A percentile compares a stretch with the other conserved stretches of the same genome.
Conservation (phyloP, 257 asterid species). For the Misopates orontium region DNA sequence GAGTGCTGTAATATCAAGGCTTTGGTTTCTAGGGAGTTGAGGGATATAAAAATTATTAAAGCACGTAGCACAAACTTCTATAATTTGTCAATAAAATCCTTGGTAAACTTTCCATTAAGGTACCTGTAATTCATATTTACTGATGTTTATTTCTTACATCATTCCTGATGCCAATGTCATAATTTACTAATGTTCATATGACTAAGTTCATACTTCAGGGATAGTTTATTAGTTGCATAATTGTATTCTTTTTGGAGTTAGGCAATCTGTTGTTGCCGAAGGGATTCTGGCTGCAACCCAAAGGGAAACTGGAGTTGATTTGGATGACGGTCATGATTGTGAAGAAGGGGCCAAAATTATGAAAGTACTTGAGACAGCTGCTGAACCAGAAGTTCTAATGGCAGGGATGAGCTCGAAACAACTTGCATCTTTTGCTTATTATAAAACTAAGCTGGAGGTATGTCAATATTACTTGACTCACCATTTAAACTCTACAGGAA, state of each 20-base stretch:
- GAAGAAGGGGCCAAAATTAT: constrained; percentile 94
- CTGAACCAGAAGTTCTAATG: constrained; percentile 96
- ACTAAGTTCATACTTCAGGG: neutral
- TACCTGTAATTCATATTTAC: neutral
- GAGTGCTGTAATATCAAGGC: constrained; percentile 13
- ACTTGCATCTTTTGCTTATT: constrained; percentile 70
- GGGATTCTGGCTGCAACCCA: constrained; percentile 72
- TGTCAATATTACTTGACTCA: constrained; percentile 24
- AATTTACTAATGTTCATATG: constrained; percentile 10
- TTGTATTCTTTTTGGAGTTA: constrained; percentile 30
- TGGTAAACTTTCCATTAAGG: neutral
- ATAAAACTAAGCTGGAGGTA: constrained; percentile 87
- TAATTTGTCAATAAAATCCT: neutral
- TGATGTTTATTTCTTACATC: neutral
- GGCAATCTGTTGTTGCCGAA: constrained; percentile 76
- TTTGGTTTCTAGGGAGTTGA: neutral
- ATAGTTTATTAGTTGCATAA: constrained; percentile 5
- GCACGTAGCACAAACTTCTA: neutral
- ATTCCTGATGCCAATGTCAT: neutral
- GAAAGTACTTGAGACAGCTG: constrained; percentile 92
- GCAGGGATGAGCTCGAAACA: constrained; percentile 95
- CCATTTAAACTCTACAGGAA: constrained; percentile 13
- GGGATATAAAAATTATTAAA: neutral
- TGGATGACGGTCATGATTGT: constrained; percentile 53
- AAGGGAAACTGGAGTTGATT: constrained; percentile 48